Evolutionary conservation across 2,329 filamentous ascomycete species (phyloP), one percentile per base, ranked within the genome.

Genomic region (Botryotinia narcissicola): DNA sequence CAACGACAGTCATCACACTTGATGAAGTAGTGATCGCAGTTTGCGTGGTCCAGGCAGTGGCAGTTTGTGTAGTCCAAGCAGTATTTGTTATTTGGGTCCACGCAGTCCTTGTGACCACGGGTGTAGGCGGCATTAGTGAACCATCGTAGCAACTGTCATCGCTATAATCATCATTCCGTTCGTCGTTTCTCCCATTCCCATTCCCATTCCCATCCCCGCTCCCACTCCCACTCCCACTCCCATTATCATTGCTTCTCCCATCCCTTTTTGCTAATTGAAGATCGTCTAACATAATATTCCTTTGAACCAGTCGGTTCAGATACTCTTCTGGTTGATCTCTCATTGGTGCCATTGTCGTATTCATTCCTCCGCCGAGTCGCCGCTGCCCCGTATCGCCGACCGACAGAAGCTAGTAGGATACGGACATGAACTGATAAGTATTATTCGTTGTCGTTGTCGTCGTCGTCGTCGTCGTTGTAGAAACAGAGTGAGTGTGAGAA

Each of bases 341-440:
- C 51, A 78, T 69, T 64, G 79, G 79, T 73, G 80, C 77, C 80
- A 81, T 81, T 74, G 77, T 79, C 71, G 61, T 77, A 66, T 78
- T 78, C 78, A 80, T 80, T 74, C 48, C 74, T 78, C 78, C 77
- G 75, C 76, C 75, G 75, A 75, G 73, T 73, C 71, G 73, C 71
- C 67, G 70, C 73, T 74, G 73, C 72, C 74, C 74, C 71, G 73
- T 66, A 48, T 75, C 73, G 59, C 76, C 73, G 74, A 74, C 71
- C 76, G 76, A 77, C 79, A 78, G 74, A 75, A 76, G 70, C 51
- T 70, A 68, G 68, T 75, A 14, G 54, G 70, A 59, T 73, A 68
- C 25, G 72, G 79, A 75, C 75, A 79, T 80, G 72, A 74, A 72
- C 61, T 32, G 69, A 76, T 77, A 18, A 59, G 20, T 60, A 9